Evolutionary conservation across 2,329 filamentous ascomycete species (phyloP).

Genomic region (Colletotrichum theobromicola): DNA sequence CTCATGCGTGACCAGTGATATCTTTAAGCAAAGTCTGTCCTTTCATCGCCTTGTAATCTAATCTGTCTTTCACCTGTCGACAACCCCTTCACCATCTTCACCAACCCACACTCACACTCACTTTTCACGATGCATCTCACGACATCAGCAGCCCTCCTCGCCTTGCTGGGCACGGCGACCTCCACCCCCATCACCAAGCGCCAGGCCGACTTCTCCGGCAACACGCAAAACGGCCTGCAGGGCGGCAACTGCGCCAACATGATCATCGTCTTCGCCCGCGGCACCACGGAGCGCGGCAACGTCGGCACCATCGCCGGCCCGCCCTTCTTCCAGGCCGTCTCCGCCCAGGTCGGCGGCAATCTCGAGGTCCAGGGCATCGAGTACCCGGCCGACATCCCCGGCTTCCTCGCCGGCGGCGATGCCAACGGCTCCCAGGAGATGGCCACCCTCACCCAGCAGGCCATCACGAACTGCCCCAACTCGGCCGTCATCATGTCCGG

Average conservation of each 20-base stretch:
- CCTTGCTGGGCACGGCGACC: constrained; percentile 9
- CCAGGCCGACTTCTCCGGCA: constrained; percentile 20
- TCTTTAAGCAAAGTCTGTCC: not conserved
- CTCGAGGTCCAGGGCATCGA: constrained; percentile 59
- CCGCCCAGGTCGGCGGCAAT: constrained; percentile 43
- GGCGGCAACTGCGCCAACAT: constrained; percentile 42
- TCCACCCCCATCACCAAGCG: not conserved
- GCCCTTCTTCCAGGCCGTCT: constrained; percentile 52
- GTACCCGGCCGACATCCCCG: constrained; percentile 50
- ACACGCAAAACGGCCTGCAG: constrained; percentile 16
- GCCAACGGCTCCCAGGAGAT: constrained; percentile 46
- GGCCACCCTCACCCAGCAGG: constrained; percentile 31
- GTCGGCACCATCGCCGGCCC: constrained; percentile 56
- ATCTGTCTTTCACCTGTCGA: not conserved
- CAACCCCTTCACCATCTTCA: not conserved
- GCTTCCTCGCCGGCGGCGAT: constrained; percentile 53
- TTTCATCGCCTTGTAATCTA: not conserved
- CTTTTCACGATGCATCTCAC: not conserved
- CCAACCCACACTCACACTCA: not conserved
- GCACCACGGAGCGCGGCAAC: constrained; percentile 57
- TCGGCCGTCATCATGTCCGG: constrained; percentile 52
- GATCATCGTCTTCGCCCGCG: constrained; percentile 62
- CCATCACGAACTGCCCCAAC: constrained; percentile 44
- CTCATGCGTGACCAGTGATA: not conserved
- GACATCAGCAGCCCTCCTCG: constrained; percentile 7